Evolutionary conservation across 2,329 filamentous ascomycete genomes (phyloP), one percentile per base, ranked within the genome.

Genomic region (Fusarium abutilonis): DNA sequence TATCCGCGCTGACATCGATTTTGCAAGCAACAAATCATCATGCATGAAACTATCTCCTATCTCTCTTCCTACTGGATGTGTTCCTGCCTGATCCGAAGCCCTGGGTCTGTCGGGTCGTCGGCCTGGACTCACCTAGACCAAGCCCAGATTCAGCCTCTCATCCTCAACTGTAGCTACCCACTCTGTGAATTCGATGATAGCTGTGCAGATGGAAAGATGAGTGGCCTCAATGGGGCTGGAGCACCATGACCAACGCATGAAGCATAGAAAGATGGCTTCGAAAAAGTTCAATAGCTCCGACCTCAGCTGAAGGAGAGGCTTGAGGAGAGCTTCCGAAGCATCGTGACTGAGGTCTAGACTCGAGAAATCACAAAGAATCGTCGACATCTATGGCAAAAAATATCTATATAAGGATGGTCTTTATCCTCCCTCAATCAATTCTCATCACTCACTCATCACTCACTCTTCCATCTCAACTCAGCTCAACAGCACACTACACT

Each of bases 241-340:
- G 1, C 4, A 28, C 7, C 46, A 42, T 43, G 19, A 49, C 32
- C 1, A 14, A 29, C 19, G 5, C 1, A 23, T 19, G 40, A 3
- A 43, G 3, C 9, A 34, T 52, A 28, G 32, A 21, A 32, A 34
- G 4, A 4, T 11, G 15, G 9, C 7, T n/a, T 11, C 1, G 28
- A 64, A 32, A 54, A 38, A 59, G 43, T 65, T 64, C 50, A 41
- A 62, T 65, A 62, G 57, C n/a, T 41, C 36, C 21, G 28, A 17
- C 0, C 47, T 45, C 36, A 35, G 45, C 28, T 34, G 17, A n/a
- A 5, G 9, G 13, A 23, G 19, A 3, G 40, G 32, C 6, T 5
- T 9, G 6, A 4, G 9, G 28, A 21, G 29, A n/a, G 21, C 39
- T n/a, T 6, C 13, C 31, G 9, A 4, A 5, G 9, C 14, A 17